Evolutionary conservation across 257 asterid species (phyloP).

Genomic region (Solanum sejunctum): DNA sequence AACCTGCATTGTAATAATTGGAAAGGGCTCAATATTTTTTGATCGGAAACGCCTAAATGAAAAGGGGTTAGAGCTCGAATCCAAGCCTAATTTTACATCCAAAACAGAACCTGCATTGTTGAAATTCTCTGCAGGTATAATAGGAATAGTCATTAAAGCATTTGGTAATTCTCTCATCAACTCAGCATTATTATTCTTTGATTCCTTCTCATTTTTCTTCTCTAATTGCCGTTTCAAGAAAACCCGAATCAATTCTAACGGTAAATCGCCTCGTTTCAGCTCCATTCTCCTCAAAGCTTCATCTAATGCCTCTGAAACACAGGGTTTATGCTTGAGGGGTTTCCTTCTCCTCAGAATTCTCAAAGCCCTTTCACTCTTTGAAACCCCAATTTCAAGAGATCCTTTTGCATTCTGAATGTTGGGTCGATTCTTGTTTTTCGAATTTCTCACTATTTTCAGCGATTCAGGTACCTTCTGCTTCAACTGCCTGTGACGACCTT

Average conservation of each 20-base stretch:
- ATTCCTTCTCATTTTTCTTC: constrained; percentile 61
- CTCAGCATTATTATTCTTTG: constrained; percentile 19
- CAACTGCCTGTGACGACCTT: constrained; percentile 72
- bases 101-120: constrained; percentile 21
- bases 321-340: constrained; percentile 14
- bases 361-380: constrained; percentile 9
- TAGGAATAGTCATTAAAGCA: constrained; percentile 81
- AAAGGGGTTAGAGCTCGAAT: constrained; percentile 14
- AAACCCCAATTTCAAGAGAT: constrained; percentile 28
- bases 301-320: constrained; percentile 73
- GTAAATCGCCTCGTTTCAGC: constrained; percentile 74
- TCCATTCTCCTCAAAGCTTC: constrained; percentile 75
- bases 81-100: constrained; percentile 52
- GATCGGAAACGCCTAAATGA: constrained; percentile 63
- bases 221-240: constrained; percentile 74
- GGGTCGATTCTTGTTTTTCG: constrained; percentile 24
- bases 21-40: constrained; percentile 72
- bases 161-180: constrained; percentile 51
- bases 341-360: constrained; percentile 28
- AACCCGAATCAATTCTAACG: constrained; percentile 74
- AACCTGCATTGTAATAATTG: constrained; percentile 82
- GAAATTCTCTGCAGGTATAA: constrained; percentile 12
- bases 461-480: constrained; percentile 85
- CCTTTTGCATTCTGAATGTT: constrained; percentile 5
- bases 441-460: constrained; percentile 64